Evolutionary conservation across 1,139 yeast genomes (phyloP).

Genomic region (Candida dubliniensis): DNA sequence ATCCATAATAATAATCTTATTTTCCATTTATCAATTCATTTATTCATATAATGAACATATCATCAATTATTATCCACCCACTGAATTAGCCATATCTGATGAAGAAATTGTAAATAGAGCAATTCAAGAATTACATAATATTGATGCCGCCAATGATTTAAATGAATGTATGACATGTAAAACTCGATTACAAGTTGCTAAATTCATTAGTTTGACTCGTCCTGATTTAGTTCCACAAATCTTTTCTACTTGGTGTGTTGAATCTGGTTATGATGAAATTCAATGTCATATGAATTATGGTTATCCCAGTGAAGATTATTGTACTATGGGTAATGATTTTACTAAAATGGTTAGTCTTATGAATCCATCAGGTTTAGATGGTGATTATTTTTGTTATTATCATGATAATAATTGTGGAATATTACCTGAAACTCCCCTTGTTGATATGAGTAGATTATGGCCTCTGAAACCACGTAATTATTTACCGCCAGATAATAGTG

Average conservation of each 20-base stretch:
- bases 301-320: slow-evolving; percentile 21
- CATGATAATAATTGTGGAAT: slow-evolving; percentile 42
- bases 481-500: slow-evolving; percentile 22
- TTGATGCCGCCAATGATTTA: slow-evolving; percentile 22
- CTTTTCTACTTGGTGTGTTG: slow-evolving; percentile 44
- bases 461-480: slow-evolving; percentile 31
- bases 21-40: slow-evolving; percentile 3
- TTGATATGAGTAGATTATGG: slow-evolving; percentile 45
- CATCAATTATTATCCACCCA: slow-evolving; percentile 14
- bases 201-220: slow-evolving; percentile 34
- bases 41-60: slow-evolving; percentile 7
- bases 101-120: slow-evolving; percentile 17
- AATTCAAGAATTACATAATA: slow-evolving; percentile 19
- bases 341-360: slow-evolving; percentile 46
- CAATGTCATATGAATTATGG: slow-evolving; percentile 25
- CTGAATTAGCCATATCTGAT: slow-evolving; percentile 15
- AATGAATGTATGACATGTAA: slow-evolving; percentile 40
- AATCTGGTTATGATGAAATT: slow-evolving; percentile 30
- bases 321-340: slow-evolving; percentile 35
- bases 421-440: slow-evolving; percentile 42
- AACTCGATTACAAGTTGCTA: slow-evolving; percentile 41
- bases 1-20: neutral
- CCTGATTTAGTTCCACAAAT: slow-evolving; percentile 46
- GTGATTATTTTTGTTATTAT: slow-evolving; percentile 54
- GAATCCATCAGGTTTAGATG: slow-evolving; percentile 51